Conservation (phyloP, 768 basidiomycete species). For the Serendipita sp. region DNA sequence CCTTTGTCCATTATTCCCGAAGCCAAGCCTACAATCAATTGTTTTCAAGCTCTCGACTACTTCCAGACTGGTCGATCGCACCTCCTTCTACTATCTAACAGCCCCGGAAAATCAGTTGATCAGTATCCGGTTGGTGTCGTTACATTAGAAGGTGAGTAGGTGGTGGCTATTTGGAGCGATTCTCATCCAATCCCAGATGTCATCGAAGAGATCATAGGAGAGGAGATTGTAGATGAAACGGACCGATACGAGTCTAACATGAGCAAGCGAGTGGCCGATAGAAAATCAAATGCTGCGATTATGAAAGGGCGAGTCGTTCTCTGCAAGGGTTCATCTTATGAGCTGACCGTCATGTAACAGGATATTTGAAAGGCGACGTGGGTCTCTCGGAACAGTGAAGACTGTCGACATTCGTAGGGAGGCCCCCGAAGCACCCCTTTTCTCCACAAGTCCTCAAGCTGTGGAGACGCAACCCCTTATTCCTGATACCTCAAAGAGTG, state of each 20-base stretch:
- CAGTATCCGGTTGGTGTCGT: constrained; percentile 64
- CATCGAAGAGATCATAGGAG: constrained; percentile 78
- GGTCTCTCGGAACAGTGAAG: constrained; percentile 4
- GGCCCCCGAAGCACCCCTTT: background rate
- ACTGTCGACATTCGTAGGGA: background rate
- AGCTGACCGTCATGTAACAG: background rate
- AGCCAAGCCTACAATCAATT: constrained; percentile 75
- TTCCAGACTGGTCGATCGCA: constrained; percentile 88
- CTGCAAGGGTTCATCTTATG: background rate
- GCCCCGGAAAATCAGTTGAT: constrained; percentile 70
- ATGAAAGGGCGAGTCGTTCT: constrained; percentile 33
- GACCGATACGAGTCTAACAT: constrained; percentile 82
- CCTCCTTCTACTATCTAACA: constrained; percentile 66
- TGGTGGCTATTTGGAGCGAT: background rate
- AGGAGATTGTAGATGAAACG: constrained; percentile 93
- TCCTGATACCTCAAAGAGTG: background rate
- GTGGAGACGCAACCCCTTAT: background rate
- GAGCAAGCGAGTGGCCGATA: constrained; percentile 54
- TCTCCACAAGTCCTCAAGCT: background rate
- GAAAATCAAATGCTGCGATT: constrained; percentile 54
- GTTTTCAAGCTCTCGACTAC: constrained; percentile 76
- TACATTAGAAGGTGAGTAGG: constrained; percentile 55
- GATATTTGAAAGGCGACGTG: constrained; percentile 7
- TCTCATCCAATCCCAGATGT: constrained; percentile 33
- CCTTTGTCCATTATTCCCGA: constrained; percentile 76